These are phyloP conservation scores for Magnolia officinalis DNA, from an alignment of 164 flowering plant genomes.

Conservation along the genomic window DNA sequence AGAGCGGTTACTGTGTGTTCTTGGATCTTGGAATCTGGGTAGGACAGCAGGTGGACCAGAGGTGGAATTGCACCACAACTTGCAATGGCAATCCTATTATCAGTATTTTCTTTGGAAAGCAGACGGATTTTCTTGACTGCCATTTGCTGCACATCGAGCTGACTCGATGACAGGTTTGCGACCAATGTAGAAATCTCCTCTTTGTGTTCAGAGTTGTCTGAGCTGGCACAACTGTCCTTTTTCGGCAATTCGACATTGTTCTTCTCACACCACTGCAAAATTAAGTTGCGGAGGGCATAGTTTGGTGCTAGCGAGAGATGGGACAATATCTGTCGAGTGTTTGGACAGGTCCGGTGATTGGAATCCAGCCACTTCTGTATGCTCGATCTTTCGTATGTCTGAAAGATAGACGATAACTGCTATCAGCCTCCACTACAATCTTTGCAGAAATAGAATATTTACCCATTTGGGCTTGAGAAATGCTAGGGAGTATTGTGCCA, in stretches of 20 bases:
- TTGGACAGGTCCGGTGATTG: constrained; percentile 77
- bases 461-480: background rate
- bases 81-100: constrained; percentile 65
- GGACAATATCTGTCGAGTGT: constrained; percentile 54
- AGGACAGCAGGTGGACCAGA: constrained; percentile 53
- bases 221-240: constrained; percentile 21
- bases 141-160: constrained; percentile 42
- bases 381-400: constrained; percentile 81
- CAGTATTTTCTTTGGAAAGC: constrained; percentile 78
- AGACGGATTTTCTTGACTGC: constrained; percentile 58
- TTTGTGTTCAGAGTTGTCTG: constrained; percentile 27
- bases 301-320: constrained; percentile 73
- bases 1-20: constrained; percentile 82
- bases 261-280: constrained; percentile 71
- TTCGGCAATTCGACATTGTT: constrained; percentile 53
- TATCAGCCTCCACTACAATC: background rate
- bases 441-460: background rate
- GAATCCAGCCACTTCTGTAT: constrained; percentile 76
- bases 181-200: constrained; percentile 47
- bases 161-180: constrained; percentile 45
- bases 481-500: background rate
- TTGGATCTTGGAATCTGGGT: constrained; percentile 66
- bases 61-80: constrained; percentile 55
- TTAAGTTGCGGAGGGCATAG: constrained; percentile 70
- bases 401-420: background rate